Evolutionary conservation across 192 early-diverging fungal genomes (phyloP).

Genomic region (Backusella tuberculispora): DNA sequence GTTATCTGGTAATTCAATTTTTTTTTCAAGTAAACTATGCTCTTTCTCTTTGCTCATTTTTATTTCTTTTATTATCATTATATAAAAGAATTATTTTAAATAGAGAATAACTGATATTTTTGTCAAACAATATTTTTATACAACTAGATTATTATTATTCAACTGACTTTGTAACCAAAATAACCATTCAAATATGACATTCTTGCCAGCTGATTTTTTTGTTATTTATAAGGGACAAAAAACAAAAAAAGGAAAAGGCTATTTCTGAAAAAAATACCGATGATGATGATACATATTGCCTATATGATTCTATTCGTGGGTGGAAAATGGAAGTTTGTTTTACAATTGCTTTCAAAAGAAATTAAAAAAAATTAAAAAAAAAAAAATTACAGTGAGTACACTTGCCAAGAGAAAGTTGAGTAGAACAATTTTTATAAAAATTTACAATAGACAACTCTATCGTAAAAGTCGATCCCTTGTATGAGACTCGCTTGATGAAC

Average conservation of each 20-base stretch:
- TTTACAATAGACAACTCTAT: neutral
- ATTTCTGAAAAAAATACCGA: constrained; percentile 75
- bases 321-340: constrained; percentile 85
- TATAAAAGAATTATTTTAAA: neutral
- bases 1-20: constrained; percentile 32
- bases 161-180: constrained; percentile 90
- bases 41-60: neutral
- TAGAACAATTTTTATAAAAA: neutral
- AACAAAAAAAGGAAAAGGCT: constrained; percentile 67
- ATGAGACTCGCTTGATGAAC: constrained; percentile 98
- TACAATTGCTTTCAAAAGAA: constrained; percentile 57
- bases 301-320: constrained; percentile 87
- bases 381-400: constrained; percentile 63
- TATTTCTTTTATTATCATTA: neutral
- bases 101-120: neutral
- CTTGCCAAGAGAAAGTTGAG: neutral
- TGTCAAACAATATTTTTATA: neutral
- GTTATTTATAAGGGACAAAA: constrained; percentile 51
- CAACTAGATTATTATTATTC: constrained; percentile 75
- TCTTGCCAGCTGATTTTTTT: constrained; percentile 63
- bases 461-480: constrained; percentile 70
- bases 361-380: constrained; percentile 64
- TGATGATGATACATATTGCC: constrained; percentile 93
- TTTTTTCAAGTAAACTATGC: neutral
- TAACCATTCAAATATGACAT: constrained; percentile 85